A percentile compares a stretch with the other conserved stretches of the same genome.
Conservation (phyloP, 148 eudicot genomes). For the Suaeda aralocaspica region DNA sequence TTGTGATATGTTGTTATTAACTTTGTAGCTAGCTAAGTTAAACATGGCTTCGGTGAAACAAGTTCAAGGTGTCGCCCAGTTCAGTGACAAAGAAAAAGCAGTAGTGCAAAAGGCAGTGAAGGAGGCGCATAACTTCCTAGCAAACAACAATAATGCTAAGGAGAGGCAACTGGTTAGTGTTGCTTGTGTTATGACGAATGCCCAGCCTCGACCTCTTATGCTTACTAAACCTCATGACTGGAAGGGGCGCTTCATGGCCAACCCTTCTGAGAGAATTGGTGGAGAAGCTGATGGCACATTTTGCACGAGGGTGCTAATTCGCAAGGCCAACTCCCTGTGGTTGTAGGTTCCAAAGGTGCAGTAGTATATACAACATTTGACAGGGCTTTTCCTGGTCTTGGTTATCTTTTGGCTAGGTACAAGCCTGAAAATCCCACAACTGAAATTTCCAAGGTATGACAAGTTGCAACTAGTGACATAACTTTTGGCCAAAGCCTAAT, state of each 20-base stretch:
- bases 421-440: background rate
- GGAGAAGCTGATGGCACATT: background rate
- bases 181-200: background rate
- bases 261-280: background rate
- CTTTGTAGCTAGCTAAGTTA: too few relatives aligned
- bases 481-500: too few relatives aligned
- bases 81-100: background rate
- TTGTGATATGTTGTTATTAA: too few relatives aligned
- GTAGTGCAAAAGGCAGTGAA: background rate
- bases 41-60: conserved; percentile 1
- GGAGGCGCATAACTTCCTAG: background rate
- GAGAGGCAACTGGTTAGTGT: background rate
- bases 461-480: too few relatives aligned
- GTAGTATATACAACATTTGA: background rate
- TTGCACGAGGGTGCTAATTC: background rate
- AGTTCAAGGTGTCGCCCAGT: background rate
- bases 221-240: background rate
- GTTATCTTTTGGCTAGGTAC: background rate
- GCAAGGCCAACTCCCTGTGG: background rate
- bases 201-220: background rate
- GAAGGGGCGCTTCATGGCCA: background rate
- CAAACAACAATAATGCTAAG: background rate
- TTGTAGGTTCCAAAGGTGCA: background rate
- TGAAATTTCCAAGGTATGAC: background rate
- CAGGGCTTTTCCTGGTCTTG: background rate